Evolutionary conservation across 2,329 filamentous ascomycete species (phyloP).

Genomic region (Neofusicoccum kwambonambiense): DNA sequence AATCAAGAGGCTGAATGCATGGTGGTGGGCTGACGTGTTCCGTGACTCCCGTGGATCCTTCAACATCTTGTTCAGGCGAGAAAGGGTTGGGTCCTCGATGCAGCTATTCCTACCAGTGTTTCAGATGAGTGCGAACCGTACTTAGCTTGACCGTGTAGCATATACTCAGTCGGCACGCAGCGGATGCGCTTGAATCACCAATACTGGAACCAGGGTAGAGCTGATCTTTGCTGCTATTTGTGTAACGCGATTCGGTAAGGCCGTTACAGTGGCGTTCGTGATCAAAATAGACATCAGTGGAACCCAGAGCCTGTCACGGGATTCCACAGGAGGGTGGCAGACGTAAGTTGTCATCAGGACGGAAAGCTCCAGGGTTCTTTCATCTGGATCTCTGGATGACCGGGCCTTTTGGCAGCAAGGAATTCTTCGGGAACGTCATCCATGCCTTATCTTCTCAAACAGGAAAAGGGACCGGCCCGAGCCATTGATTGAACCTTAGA

Average conservation of each 20-base stretch:
- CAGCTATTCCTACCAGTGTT: not conserved
- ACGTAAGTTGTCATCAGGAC: not conserved
- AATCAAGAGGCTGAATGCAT: not conserved
- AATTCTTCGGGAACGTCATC: not conserved
- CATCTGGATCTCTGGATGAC: not conserved
- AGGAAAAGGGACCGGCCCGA: constrained; percentile 14
- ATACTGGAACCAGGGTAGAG: not conserved
- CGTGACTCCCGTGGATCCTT: not conserved
- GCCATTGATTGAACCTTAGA: constrained; percentile 3
- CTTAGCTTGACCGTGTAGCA: not conserved
- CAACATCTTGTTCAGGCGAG: not conserved
- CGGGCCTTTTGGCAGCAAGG: not conserved
- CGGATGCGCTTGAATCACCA: not conserved
- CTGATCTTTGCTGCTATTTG: not conserved
- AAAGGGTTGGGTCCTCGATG: not conserved
- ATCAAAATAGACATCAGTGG: not conserved
- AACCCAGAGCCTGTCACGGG: not conserved
- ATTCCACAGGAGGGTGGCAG: not conserved
- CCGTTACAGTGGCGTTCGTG: constrained; percentile 8
- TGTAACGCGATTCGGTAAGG: constrained; percentile 3
- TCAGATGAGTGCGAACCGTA: not conserved
- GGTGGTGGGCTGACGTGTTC: not conserved
- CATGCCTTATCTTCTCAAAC: not conserved
- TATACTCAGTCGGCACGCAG: not conserved
- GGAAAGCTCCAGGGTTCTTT: not conserved